Base-by-base conservation (phyloP, 1,284 basidiomycete species). In the Marasmius tenuissimus region DNA sequence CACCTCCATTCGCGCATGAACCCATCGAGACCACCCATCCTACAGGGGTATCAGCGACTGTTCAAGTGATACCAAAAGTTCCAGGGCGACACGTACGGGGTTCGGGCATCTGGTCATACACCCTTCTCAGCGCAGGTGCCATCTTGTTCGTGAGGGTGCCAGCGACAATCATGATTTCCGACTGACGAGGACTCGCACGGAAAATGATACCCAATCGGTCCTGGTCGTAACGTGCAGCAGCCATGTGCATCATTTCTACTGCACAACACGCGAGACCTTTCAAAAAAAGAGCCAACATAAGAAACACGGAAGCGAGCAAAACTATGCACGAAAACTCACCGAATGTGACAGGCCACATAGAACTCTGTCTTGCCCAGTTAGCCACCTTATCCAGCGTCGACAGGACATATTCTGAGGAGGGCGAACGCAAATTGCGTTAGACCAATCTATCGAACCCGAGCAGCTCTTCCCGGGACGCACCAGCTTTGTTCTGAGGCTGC, bases 1-100 rank as follows among this genome's bases (percentile, higher is more conserved):
- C 97, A 64, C 96, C 96, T 42, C 97, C 97, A 76, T 99, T 99
- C 22, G 97, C 97, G 74, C 97, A 99, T 12, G 95, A 97, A 56
- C 97, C 97, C 97, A 99, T 99, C 34, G 95, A 97, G 72, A 99
- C 94, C 61, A 99, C 97, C 97, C 97, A 99, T 70, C 93, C 90
- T 87, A 69, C 33, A 54, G 34, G 27, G n/a, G 37, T 5, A 9
- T 54, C 50, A 33, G 10, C 3, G n/a, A 10, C 16, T 2, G 14
- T 14, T 47, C 45, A 47, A 20, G 45, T 47, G 16, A 47, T 33
- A n/a, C 14, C n/a, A 16, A 38, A 18, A 38, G 4, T 12, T 8
- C 18, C 12, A 20, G 4, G 34, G 10, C 34, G 38, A 54, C 2
- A 79, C 81, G 39, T 74, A 90, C 93, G 85, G 67, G 94, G 94